A percentile compares a stretch with the other conserved stretches of the same genome.
phyloP scores from a whole-genome alignment of 1,284 basidiomycete genomes.

The Ustilago tritici region DNA sequence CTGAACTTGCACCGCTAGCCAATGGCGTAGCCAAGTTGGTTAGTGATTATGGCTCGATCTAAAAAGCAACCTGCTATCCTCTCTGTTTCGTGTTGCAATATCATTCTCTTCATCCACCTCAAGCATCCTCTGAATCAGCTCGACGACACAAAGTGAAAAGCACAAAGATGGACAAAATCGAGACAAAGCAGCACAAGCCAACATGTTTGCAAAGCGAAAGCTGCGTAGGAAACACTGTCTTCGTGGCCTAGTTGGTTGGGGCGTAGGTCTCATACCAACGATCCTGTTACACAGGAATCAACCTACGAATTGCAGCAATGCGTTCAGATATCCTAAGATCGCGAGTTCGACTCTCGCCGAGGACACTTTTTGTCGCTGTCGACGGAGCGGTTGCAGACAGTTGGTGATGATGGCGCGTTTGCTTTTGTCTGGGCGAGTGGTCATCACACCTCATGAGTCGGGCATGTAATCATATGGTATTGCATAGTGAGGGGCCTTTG shows the following conservation, averaged over 20 bases:
- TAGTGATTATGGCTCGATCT: slow-evolving; percentile 35
- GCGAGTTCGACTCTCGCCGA: slow-evolving; percentile 50
- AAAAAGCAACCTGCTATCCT: neutral
- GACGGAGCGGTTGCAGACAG: neutral
- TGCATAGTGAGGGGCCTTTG: too few relatives aligned
- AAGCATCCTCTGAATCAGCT: too few relatives aligned
- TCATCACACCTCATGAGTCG: neutral
- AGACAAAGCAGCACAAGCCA: too few relatives aligned
- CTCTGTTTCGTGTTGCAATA: neutral
- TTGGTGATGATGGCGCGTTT: neutral
- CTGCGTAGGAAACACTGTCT: slow-evolving; percentile 1
- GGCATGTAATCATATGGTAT: too few relatives aligned
- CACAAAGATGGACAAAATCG: neutral
- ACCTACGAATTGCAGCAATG: slow-evolving; percentile 21
- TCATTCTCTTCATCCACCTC: neutral
- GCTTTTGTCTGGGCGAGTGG: slow-evolving; percentile 1
- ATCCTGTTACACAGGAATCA: slow-evolving; percentile 34
- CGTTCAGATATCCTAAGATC: slow-evolving; percentile 44
- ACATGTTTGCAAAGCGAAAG: neutral
- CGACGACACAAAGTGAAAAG: too few relatives aligned
- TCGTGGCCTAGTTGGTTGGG: slow-evolving; percentile 54
- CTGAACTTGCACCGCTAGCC: slow-evolving; percentile 76
- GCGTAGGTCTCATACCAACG: slow-evolving; percentile 53
- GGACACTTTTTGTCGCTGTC: slow-evolving; percentile 17
- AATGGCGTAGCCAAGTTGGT: slow-evolving; percentile 62